These are phyloP conservation scores for Ceratocystis harringtonii DNA, from an alignment of 2,329 filamentous ascomycete species.

Conservation along the genomic window DNA sequence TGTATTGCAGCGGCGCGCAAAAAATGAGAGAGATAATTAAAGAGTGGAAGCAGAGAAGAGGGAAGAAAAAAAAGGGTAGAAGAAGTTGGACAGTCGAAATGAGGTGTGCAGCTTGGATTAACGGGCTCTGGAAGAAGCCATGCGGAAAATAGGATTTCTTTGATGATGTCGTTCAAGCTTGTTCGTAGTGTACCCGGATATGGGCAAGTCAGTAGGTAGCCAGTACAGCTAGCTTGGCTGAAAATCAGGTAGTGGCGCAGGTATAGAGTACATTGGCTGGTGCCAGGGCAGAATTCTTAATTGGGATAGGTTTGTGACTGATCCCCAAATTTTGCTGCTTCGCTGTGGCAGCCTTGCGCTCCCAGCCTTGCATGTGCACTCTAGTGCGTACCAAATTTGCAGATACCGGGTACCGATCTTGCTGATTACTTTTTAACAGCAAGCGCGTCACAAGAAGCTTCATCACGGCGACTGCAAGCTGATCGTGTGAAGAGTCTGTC, in stretches of 20 bases:
- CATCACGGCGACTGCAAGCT: background rate
- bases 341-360: conserved; percentile 8
- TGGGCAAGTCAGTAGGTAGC: background rate
- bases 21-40: background rate
- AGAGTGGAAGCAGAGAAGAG: background rate
- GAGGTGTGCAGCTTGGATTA: background rate
- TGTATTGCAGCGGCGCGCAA: background rate
- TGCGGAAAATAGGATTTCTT: background rate
- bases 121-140: too few species aligned
- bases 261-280: background rate
- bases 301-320: background rate
- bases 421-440: background rate
- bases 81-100: background rate
- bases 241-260: background rate
- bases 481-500: background rate
- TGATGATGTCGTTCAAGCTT: conserved; percentile 5
- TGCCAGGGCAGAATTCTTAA: background rate
- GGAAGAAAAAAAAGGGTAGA: background rate
- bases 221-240: background rate
- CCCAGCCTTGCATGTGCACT: conserved; percentile 7
- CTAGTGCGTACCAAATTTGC: background rate
- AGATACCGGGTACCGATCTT: background rate
- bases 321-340: background rate
- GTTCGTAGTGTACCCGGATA: background rate
- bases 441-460: background rate